These are phyloP conservation scores for Leishmania martiniquensis DNA, from an alignment of 208 protist genomes.

Conservation along the genomic window DNA sequence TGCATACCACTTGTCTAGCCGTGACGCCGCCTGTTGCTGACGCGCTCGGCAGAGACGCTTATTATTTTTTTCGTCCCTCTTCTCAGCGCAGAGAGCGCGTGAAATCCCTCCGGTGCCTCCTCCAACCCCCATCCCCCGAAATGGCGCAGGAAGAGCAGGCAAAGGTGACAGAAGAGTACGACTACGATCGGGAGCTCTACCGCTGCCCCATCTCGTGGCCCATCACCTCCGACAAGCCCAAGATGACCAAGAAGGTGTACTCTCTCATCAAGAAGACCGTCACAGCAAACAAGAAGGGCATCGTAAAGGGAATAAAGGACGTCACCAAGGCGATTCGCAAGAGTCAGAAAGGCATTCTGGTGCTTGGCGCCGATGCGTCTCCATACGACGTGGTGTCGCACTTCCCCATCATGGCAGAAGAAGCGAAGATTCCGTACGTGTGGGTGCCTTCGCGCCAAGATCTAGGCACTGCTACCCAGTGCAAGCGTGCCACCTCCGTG, in stretches of 20 bases:
- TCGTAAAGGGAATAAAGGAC: constrained; percentile 95
- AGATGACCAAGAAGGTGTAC: constrained; percentile 96
- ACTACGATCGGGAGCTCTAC: constrained; percentile 94
- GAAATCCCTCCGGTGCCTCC: no score
- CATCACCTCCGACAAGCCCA: constrained; percentile 89
- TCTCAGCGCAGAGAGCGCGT: no score
- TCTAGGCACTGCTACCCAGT: constrained; percentile 91
- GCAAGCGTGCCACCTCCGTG: constrained; percentile 93
- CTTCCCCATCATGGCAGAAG: constrained; percentile 92
- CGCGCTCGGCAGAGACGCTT: not conserved
- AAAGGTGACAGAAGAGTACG: constrained; percentile 68
- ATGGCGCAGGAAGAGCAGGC: constrained; percentile 66
- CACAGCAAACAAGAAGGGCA: constrained; percentile 89
- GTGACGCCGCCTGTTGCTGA: not conserved
- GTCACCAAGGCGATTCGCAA: constrained; percentile 94
- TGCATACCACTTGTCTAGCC: not conserved
- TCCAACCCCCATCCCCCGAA: not conserved
- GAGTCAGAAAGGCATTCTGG: constrained; percentile 89
- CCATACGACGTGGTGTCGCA: constrained; percentile 95
- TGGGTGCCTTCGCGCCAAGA: constrained; percentile 94
- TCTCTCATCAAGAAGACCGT: constrained; percentile 93
- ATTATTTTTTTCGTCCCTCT: no score
- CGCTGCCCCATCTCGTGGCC: constrained; percentile 93
- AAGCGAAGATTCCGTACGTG: constrained; percentile 93
- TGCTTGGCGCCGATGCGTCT: constrained; percentile 92